Conservation (phyloP, 345 rosid species). For the Populus deltoides region DNA sequence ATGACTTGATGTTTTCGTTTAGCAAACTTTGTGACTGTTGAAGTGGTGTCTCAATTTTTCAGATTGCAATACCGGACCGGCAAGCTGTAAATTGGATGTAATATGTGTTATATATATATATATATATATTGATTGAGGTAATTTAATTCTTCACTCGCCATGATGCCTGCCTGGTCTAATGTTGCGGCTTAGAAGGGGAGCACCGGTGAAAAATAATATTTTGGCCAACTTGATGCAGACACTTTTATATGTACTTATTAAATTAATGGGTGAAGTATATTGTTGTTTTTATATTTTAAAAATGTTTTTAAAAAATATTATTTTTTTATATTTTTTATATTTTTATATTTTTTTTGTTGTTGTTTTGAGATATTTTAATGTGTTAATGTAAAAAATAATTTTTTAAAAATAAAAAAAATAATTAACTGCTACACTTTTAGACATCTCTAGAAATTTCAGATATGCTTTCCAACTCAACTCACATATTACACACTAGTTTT, state of each 20-base stretch:
- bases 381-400: no score
- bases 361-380: no score
- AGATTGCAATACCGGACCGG: neutral
- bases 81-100: neutral
- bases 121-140: neutral
- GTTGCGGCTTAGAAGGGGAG: conserved; percentile 1
- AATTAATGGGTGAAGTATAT: no score
- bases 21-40: neutral
- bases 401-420: no score
- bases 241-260: neutral
- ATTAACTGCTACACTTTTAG: no score
- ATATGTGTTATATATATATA: neutral
- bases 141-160: neutral
- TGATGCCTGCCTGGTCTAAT: neutral
- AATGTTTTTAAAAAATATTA: no score
- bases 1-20: neutral
- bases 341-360: no score
- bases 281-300: no score
- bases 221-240: neutral
- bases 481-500: neutral
- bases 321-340: no score
- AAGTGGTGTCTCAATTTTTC: neutral
- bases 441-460: accelerated
- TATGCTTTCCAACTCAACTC: no score
- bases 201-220: conserved; percentile 10